Conservation (phyloP, 2,329 filamentous ascomycete genomes). For the Xylaria sp. region DNA sequence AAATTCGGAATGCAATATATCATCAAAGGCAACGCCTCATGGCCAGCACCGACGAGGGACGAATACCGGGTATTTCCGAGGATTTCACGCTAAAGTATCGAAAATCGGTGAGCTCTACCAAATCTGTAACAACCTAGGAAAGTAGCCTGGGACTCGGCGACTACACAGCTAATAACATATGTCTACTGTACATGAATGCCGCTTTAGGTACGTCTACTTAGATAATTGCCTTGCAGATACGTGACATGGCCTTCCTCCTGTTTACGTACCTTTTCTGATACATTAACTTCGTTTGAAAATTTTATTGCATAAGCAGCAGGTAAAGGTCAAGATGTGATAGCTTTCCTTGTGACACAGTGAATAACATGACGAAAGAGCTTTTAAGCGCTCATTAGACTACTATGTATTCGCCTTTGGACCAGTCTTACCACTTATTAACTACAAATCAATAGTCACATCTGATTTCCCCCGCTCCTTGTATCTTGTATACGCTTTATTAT, state of each 20-base stretch:
- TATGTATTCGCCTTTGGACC: neutral
- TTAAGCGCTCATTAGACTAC: neutral
- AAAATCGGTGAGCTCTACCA: neutral
- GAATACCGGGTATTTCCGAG: neutral
- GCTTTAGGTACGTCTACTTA: neutral
- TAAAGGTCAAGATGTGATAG: neutral
- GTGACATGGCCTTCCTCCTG: neutral
- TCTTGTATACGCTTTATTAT: neutral
- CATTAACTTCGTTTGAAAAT: neutral
- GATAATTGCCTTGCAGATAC: neutral
- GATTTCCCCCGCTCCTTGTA: neutral
- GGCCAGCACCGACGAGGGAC: neutral
- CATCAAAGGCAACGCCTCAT: neutral
- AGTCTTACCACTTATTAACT: neutral
- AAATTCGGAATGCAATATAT: neutral
- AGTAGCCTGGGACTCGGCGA: neutral
- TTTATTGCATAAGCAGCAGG: too few species aligned
- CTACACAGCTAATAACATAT: neutral
- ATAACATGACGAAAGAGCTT: neutral
- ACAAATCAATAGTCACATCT: too few species aligned
- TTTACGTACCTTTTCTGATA: neutral
- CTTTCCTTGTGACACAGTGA: neutral
- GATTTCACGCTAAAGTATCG: neutral
- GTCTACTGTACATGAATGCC: neutral
- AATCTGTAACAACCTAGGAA: neutral